phyloP scores from a whole-genome alignment of 2,329 filamentous ascomycete species.

The Seiridium cupressi region DNA sequence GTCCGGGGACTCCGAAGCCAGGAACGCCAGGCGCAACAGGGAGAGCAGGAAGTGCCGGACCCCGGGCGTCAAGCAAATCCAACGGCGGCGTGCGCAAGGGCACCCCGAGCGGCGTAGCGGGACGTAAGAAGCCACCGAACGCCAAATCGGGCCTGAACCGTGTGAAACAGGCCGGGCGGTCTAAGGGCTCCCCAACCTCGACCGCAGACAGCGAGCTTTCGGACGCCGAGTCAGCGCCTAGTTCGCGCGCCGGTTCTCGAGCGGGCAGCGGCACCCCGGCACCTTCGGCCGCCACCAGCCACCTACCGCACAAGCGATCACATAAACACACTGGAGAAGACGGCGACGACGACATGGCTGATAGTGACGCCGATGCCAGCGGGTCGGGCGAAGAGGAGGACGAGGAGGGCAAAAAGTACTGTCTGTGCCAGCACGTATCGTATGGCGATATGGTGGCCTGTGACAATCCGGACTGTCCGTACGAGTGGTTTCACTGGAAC shows the following conservation, averaged over 20 bases:
- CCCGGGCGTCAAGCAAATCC: slow-evolving; percentile 50
- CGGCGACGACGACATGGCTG: slow-evolving; percentile 26
- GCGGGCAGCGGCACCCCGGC: slow-evolving; percentile 33
- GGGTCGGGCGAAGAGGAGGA: slow-evolving; percentile 59
- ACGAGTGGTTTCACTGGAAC: slow-evolving; percentile 86
- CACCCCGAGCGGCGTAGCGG: slow-evolving; percentile 27
- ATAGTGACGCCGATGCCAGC: slow-evolving; percentile 43
- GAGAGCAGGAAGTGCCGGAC: slow-evolving; percentile 59
- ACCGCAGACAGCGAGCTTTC: slow-evolving; percentile 65
- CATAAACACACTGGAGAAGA: slow-evolving; percentile 12
- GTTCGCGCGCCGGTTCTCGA: slow-evolving; percentile 43
- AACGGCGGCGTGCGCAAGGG: slow-evolving; percentile 41
- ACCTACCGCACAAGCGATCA: slow-evolving; percentile 9
- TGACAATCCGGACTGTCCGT: slow-evolving; percentile 78
- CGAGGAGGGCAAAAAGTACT: slow-evolving; percentile 78
- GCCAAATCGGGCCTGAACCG: slow-evolving; percentile 61
- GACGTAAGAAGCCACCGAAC: slow-evolving; percentile 32
- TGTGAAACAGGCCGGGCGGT: slow-evolving; percentile 54
- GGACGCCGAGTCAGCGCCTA: slow-evolving; percentile 56
- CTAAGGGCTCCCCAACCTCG: slow-evolving; percentile 61
- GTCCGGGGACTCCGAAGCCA: slow-evolving; percentile 60
- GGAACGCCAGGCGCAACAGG: slow-evolving; percentile 27
- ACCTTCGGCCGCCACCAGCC: slow-evolving; percentile 9
- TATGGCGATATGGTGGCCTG: slow-evolving; percentile 89
- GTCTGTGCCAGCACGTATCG: slow-evolving; percentile 78